Conservation (phyloP, 2,329 filamentous ascomycete genomes). For the Epichloe uncinata region DNA sequence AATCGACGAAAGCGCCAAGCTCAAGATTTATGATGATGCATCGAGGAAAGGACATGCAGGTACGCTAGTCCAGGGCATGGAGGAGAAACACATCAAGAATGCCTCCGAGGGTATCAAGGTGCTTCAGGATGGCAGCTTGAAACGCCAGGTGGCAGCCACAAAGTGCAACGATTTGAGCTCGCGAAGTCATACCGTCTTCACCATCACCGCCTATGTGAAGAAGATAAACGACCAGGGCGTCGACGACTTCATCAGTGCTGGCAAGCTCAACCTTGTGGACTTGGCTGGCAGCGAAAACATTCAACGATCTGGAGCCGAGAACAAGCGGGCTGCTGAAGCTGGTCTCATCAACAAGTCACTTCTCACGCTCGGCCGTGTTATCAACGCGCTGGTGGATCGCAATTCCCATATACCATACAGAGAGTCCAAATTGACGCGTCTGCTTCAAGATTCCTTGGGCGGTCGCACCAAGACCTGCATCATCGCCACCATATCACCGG, state of each 20-base stretch:
- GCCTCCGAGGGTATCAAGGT: conserved; percentile 79
- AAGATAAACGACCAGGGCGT: conserved; percentile 66
- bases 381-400: conserved; percentile 90
- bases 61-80: conserved; percentile 93
- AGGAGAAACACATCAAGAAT: conserved; percentile 82
- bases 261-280: conserved; percentile 94
- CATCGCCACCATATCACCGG: conserved; percentile 89
- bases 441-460: conserved; percentile 92
- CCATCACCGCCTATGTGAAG: conserved; percentile 84
- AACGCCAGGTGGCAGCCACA: conserved; percentile 96
- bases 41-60: conserved; percentile 72
- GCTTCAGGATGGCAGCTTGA: conserved; percentile 78
- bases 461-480: conserved; percentile 97
- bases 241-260: conserved; percentile 79
- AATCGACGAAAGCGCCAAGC: conserved; percentile 64
- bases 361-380: conserved; percentile 86
- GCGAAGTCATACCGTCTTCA: conserved; percentile 94
- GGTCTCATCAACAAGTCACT: conserved; percentile 97
- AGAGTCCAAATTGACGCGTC: conserved; percentile 88
- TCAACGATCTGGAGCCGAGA: conserved; percentile 89
- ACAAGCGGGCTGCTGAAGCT: conserved; percentile 91
- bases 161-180: conserved; percentile 98
- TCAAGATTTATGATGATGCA: conserved; percentile 92
- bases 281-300: conserved; percentile 97
- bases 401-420: conserved; percentile 79